These are phyloP conservation scores for rapeseed (Brassica napus) DNA, from an alignment of 345 rosid genomes.

Conservation along the genomic window DNA sequence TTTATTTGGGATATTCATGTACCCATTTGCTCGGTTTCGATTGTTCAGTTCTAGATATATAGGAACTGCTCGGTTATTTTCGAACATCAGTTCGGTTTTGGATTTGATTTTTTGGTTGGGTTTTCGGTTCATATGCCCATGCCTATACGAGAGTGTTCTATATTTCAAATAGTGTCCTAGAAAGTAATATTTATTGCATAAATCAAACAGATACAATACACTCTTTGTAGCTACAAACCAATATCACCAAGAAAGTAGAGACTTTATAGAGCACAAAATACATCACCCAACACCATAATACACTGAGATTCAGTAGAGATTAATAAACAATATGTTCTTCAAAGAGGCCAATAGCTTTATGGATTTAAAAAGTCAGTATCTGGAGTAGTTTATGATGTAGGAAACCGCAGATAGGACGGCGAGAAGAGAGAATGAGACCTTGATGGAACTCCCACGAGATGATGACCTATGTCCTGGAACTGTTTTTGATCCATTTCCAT, in stretches of 20 bases:
- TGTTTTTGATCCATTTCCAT: conserved; percentile 59
- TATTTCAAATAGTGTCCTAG: background rate
- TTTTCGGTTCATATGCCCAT: too few relatives aligned
- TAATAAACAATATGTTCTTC: background rate
- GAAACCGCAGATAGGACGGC: conserved; percentile 49
- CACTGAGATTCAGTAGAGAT: background rate
- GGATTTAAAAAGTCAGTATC: conserved; percentile 22
- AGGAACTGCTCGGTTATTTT: too few relatives aligned
- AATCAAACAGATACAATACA: conserved; percentile 41
- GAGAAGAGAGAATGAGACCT: conserved; percentile 50
- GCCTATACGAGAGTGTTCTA: background rate
- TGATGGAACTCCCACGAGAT: conserved; percentile 55
- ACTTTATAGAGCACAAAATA: conserved; percentile 8
- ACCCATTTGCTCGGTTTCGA: too few relatives aligned
- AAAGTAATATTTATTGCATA: conserved; percentile 3
- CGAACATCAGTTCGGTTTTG: too few relatives aligned
- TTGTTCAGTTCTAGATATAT: too few relatives aligned
- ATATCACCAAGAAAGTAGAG: background rate
- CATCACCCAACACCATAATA: background rate
- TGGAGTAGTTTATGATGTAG: conserved; percentile 35
- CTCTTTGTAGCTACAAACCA: conserved; percentile 43
- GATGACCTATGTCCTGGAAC: conserved; percentile 47
- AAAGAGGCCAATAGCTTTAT: conserved; percentile 20
- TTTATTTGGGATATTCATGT: too few relatives aligned
- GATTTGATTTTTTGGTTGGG: too few relatives aligned